Percentiles rank a stretch among this genome's conserved stretches.
Evolutionary conservation across 108 stramenopile species (phyloP).

Genomic region (Cyclostephanos invisitatus): DNA sequence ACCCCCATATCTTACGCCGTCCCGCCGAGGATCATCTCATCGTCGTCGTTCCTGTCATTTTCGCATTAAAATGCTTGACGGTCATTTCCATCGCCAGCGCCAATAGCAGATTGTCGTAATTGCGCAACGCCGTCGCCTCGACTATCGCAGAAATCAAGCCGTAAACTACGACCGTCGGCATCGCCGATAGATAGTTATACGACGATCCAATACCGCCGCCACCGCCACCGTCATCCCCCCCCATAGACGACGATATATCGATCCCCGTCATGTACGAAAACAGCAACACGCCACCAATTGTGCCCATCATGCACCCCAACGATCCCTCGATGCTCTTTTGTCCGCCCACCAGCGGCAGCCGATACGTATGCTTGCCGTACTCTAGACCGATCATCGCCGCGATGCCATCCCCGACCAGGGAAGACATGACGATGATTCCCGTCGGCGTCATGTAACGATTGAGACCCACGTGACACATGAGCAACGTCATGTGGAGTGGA

Average conservation of each 20-base stretch:
- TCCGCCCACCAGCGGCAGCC: constrained; percentile 53
- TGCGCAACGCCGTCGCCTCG: constrained; percentile 67
- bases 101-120: constrained; percentile 71
- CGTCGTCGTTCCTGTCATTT: too few relatives aligned
- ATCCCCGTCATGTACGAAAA: constrained; percentile 58
- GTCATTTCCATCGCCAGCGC: constrained; percentile 52
- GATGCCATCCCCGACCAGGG: constrained; percentile 66
- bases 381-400: constrained; percentile 62
- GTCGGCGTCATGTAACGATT: constrained; percentile 57
- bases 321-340: constrained; percentile 78
- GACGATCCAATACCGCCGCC: constrained; percentile 36
- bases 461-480: constrained; percentile 64
- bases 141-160: constrained; percentile 63
- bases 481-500: constrained; percentile 60
- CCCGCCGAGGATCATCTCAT: too few relatives aligned
- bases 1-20: too few relatives aligned
- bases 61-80: constrained; percentile 10
- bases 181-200: too few relatives aligned
- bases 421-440: constrained; percentile 57
- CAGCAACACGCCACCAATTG: constrained; percentile 58
- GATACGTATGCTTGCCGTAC: constrained; percentile 68
- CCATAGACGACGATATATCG: neutral
- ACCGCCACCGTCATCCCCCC: constrained; percentile 9
- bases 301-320: constrained; percentile 70
- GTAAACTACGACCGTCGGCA: constrained; percentile 45